Conservation (phyloP, 306 rosid genomes). For the Vachellia pachyceras region DNA sequence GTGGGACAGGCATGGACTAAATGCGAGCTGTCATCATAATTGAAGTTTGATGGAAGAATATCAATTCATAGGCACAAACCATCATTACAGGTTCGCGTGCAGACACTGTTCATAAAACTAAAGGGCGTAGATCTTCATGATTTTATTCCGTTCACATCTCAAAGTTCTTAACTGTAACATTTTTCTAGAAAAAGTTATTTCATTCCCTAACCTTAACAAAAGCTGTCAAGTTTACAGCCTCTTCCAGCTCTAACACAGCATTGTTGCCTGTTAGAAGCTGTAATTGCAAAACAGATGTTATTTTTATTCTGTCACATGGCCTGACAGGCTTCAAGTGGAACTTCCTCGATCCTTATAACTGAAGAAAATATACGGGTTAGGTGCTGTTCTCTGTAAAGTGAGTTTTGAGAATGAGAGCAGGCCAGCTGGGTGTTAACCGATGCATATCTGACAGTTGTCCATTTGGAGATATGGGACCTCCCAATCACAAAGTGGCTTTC, state of each 20-base stretch:
- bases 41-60: conserved; percentile 31
- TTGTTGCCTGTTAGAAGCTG: not conserved
- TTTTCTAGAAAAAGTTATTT: not conserved
- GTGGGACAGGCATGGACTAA: conserved; percentile 18
- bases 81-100: conserved; percentile 31
- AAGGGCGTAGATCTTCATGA: not conserved
- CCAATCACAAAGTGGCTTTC: conserved; percentile 44
- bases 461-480: conserved; percentile 40
- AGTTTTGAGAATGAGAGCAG: conserved; percentile 43
- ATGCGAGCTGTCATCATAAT: conserved; percentile 37
- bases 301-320: not conserved
- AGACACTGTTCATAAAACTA: not conserved
- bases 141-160: not conserved
- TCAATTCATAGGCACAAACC: conserved; percentile 3
- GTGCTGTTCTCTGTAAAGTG: conserved; percentile 33
- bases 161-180: not conserved
- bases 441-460: conserved; percentile 39
- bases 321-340: conserved; percentile 9
- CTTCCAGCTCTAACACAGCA: not conserved
- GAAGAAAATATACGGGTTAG: conserved; percentile 38
- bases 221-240: not conserved
- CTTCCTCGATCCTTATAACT: conserved; percentile 39
- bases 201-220: not conserved
- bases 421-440: conserved; percentile 58
- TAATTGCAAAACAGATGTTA: not conserved